Evolutionary conservation across 179 eudicot species (phyloP).

Genomic region (Patellifolia procumbens): DNA sequence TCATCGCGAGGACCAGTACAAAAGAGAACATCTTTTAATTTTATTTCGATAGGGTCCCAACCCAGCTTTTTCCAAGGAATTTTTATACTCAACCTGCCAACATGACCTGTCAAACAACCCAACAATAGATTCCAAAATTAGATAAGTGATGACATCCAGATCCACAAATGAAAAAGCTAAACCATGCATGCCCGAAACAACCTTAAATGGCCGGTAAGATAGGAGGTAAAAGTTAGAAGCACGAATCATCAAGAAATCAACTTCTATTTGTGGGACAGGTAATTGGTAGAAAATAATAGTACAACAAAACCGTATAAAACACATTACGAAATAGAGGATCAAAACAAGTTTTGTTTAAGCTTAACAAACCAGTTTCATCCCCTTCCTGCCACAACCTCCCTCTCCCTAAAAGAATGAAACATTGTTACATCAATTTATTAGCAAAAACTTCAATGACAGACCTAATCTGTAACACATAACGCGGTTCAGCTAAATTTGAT

Average conservation of each 20-base stretch:
- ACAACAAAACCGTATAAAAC: neutral
- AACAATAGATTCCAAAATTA: neutral
- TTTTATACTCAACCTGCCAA: conserved; percentile 89
- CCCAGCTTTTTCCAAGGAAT: conserved; percentile 99
- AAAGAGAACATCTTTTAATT: conserved; percentile 77
- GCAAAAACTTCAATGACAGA: no score
- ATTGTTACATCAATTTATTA: no score
- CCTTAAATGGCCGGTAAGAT: neutral
- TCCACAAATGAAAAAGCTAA: neutral
- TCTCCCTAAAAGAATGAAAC: no score
- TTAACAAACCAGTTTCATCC: no score
- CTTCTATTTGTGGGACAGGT: neutral
- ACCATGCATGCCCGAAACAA: neutral
- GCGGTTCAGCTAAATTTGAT: no score
- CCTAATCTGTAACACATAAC: no score
- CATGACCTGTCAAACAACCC: conserved; percentile 52
- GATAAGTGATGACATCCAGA: neutral
- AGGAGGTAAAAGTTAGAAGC: neutral
- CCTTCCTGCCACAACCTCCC: no score
- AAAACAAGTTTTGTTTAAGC: no score
- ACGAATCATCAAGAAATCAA: neutral
- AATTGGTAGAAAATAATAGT: neutral
- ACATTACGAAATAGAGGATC: neutral
- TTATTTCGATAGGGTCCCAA: conserved; percentile 90
- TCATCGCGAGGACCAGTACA: conserved; percentile 79